phyloP scores from a whole-genome alignment of 2,329 filamentous ascomycete species.

The Fusarium mundagurra region DNA sequence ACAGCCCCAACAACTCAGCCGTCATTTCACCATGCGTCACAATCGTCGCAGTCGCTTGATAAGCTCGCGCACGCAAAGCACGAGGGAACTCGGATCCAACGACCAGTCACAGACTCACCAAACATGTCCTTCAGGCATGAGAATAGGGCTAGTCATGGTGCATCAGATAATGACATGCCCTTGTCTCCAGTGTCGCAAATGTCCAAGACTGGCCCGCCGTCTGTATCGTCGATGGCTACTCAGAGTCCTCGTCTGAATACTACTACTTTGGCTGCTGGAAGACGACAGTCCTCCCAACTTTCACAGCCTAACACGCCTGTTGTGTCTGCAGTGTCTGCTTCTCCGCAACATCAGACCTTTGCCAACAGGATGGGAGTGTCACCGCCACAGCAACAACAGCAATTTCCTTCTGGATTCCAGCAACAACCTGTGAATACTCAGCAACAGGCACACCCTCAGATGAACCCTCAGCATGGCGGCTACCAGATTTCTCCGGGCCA shows the following conservation, averaged over 20 bases:
- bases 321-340: constrained; percentile 21
- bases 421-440: constrained; percentile 3
- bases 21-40: constrained; percentile 14
- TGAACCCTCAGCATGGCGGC: constrained; percentile 4
- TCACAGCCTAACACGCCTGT: constrained; percentile 20
- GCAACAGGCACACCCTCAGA: not conserved
- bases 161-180: constrained; percentile 21
- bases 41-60: constrained; percentile 37
- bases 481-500: constrained; percentile 25
- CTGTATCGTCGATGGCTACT: constrained; percentile 39
- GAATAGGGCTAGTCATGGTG: constrained; percentile 2
- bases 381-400: constrained; percentile 25
- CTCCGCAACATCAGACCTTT: constrained; percentile 27
- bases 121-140: constrained; percentile 28
- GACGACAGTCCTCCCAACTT: constrained; percentile 28
- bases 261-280: constrained; percentile 4
- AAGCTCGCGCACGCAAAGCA: constrained; percentile 18
- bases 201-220: constrained; percentile 37
- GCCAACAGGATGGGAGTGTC: constrained; percentile 19
- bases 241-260: constrained; percentile 40
- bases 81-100: constrained; percentile 19
- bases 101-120: constrained; percentile 24
- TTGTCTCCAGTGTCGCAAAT: constrained; percentile 39
- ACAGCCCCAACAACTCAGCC: constrained; percentile 25
- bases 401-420: constrained; percentile 14